Conservation (phyloP, 1,284 basidiomycete species). For the Entoloma clypeatum region DNA sequence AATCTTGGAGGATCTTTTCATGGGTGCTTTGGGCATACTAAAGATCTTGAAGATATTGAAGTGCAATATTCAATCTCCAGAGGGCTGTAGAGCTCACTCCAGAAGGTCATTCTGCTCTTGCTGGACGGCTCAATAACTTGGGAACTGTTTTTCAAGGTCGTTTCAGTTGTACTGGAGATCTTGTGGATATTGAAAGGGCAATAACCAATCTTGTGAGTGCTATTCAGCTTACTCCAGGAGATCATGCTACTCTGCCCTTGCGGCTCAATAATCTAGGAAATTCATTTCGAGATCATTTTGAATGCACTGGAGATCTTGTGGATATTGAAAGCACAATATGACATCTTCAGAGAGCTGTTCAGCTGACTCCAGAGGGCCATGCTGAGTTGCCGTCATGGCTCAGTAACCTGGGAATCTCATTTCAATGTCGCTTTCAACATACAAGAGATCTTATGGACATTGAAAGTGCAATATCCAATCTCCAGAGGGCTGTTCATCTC, state of each 20-base stretch:
- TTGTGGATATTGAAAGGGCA: neutral
- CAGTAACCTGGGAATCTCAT: constrained; percentile 15
- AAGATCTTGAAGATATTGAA: too few relatives aligned
- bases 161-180: too few relatives aligned
- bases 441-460: constrained; percentile 14
- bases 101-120: too few relatives aligned
- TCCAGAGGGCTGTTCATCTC: constrained; percentile 14
- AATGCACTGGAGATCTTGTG: constrained; percentile 10
- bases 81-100: too few relatives aligned
- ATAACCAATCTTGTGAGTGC: constrained; percentile 7
- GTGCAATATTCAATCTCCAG: too few relatives aligned
- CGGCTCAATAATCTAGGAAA: too few relatives aligned
- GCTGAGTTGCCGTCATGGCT: constrained; percentile 9
- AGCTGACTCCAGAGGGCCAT: constrained; percentile 15
- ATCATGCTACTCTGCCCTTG: constrained; percentile 8
- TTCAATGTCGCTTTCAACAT: constrained; percentile 12
- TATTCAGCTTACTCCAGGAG: constrained; percentile 4
- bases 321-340: constrained; percentile 17
- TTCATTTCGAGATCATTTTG: constrained; percentile 11
- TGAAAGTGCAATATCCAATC: constrained; percentile 13
- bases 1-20: too few relatives aligned
- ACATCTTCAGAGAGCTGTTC: constrained; percentile 11
- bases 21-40: too few relatives aligned
- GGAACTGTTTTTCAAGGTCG: too few relatives aligned
- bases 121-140: too few relatives aligned